Percentiles rank a stretch among this genome's conserved stretches.
These are phyloP conservation scores for Phaffia rhodozyma DNA, from an alignment of 1,284 basidiomycete genomes.

Conservation along the genomic window DNA sequence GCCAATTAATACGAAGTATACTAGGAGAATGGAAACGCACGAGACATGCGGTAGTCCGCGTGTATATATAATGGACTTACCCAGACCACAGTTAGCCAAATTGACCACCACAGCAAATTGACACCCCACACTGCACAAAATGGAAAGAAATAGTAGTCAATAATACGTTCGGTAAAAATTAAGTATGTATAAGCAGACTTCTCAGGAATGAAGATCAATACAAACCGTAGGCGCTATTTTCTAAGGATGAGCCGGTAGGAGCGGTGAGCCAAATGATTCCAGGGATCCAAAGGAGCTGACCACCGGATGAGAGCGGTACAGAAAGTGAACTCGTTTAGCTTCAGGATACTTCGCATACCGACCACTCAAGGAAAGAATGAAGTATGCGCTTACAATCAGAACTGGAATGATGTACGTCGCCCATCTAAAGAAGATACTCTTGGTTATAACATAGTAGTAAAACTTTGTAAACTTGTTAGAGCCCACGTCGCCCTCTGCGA, in stretches of 20 bases:
- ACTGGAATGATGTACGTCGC: slow-evolving; percentile 63
- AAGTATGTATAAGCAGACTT: too few relatives aligned
- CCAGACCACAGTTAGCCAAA: slow-evolving; percentile 72
- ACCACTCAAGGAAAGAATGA: neutral
- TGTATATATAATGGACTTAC: slow-evolving; percentile 18
- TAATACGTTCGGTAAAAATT: too few relatives aligned
- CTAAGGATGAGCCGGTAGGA: slow-evolving; percentile 30
- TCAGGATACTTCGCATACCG: neutral
- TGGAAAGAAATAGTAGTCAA: too few relatives aligned
- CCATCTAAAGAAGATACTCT: slow-evolving; percentile 60
- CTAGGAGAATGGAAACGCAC: too few relatives aligned
- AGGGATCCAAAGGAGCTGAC: slow-evolving; percentile 52
- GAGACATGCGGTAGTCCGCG: too few relatives aligned
- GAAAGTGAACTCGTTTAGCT: neutral
- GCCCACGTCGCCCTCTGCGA: slow-evolving; percentile 36
- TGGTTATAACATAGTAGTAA: slow-evolving; percentile 5
- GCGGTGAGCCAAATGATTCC: slow-evolving; percentile 57
- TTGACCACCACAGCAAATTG: slow-evolving; percentile 57
- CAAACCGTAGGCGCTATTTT: slow-evolving; percentile 34
- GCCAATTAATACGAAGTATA: too few relatives aligned
- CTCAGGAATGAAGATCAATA: too few relatives aligned
- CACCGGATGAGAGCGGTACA: neutral
- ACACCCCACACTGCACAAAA: slow-evolving; percentile 30
- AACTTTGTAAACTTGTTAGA: slow-evolving; percentile 29
- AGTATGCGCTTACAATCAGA: slow-evolving; percentile 34